Evolutionary conservation across 2,329 filamentous ascomycete genomes (phyloP), one percentile per base, ranked within the genome.

Genomic region (Reticulascus tulasneorum): DNA sequence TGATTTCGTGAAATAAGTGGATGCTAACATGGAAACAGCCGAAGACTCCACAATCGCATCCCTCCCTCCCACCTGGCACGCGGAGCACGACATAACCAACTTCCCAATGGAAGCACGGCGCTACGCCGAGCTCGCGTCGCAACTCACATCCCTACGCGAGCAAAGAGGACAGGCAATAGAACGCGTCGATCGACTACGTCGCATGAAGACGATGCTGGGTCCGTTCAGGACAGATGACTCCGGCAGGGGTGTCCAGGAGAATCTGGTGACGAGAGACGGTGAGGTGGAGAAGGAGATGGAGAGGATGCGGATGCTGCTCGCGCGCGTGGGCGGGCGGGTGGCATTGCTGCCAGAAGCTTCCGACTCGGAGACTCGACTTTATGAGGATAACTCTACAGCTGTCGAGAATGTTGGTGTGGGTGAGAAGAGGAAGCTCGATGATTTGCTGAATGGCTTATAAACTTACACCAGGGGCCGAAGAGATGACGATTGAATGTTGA

Each of bases 251-350:
- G 61, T 83, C 7, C 84, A 88, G 54, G 72, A 77, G 39, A 86
- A 86, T 52, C 56, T 88, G 4, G 69, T 84, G 2, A 81, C 77
- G 33, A 73, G 75, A 21, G 75, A 82, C 51, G 78, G 80, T 2
- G 72, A 79, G 30, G 56, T 88, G 9, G 82, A 82, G 52, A 64
- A 64, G 35, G 83, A 87, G 58, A 62, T 88, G 36, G 75, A 80
- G 54, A 73, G 71, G 44, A 85, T 82, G 72, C 72, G 79, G 22
- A 66, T 80, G 46, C 58, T 88, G 43, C 65, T 83, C 36, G 70
- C 72, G 1, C 67, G 79, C 18, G 77, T 84, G 1, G 69, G 71
- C 5, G 75, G 70, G 3, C 67, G 75, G 15, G 63, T 82, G 2
- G 63, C 58, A 10, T 52, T 55, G 37, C 38, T 73, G 12, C 55